These are phyloP conservation scores for Phytophthora pseudosyringae DNA, from an alignment of 352 stramenopile species.

Conservation along the genomic window DNA sequence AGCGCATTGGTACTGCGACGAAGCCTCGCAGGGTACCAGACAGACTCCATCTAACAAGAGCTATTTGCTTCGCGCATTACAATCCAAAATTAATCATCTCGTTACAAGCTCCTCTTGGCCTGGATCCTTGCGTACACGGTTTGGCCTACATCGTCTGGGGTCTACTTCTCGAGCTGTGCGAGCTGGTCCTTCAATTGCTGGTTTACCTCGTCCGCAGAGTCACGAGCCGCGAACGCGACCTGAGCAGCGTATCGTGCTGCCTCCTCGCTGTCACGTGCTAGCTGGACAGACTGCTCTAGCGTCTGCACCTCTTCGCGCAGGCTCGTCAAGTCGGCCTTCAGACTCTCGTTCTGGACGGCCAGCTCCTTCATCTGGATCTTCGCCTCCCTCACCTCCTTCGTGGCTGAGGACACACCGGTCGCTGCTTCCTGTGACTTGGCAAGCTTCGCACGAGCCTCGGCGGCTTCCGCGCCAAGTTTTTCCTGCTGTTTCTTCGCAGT, in stretches of 20 bases:
- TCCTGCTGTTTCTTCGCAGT: slow-evolving; percentile 35
- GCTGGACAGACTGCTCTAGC: slow-evolving; percentile 49
- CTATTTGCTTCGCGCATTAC: background rate
- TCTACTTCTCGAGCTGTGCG: slow-evolving; percentile 41
- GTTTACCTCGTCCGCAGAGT: slow-evolving; percentile 59
- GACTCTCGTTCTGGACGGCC: slow-evolving; percentile 29
- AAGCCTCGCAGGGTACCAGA: slow-evolving; percentile 84
- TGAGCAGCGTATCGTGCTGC: slow-evolving; percentile 77
- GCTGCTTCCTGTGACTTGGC: slow-evolving; percentile 28
- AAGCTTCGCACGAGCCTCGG: slow-evolving; percentile 29
- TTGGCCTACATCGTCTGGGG: slow-evolving; percentile 17
- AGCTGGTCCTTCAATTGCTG: slow-evolving; percentile 54
- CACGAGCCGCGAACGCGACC: slow-evolving; percentile 68
- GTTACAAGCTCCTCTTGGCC: slow-evolving; percentile 23
- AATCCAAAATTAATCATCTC: slow-evolving; percentile 47
- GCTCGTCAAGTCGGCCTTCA: slow-evolving; percentile 40
- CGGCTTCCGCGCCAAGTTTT: slow-evolving; percentile 24
- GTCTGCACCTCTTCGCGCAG: slow-evolving; percentile 50
- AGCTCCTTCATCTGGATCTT: slow-evolving; percentile 42
- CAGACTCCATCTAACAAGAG: slow-evolving; percentile 75
- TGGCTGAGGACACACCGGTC: slow-evolving; percentile 17
- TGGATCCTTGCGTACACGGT: slow-evolving; percentile 20
- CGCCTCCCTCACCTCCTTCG: slow-evolving; percentile 32
- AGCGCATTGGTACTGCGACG: slow-evolving; percentile 73
- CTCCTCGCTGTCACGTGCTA: slow-evolving; percentile 73